phyloP scores from a whole-genome alignment of 805 yeast genomes.

The Nakazawaea laoshanensis region DNA sequence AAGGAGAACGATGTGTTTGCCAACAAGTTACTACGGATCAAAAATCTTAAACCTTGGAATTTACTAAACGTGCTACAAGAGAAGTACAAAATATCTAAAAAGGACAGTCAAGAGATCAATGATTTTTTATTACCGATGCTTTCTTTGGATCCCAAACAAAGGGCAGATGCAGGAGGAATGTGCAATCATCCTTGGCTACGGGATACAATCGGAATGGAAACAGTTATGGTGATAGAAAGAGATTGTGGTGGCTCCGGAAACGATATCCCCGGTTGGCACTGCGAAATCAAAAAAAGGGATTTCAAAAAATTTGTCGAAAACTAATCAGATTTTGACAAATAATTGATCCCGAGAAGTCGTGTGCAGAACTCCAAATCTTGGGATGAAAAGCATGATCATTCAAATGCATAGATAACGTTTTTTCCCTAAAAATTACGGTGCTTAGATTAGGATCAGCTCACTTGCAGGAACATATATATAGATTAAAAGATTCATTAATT shows the following conservation, averaged over 20 bases:
- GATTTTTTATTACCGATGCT: conserved; percentile 84
- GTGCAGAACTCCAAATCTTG: too few relatives aligned
- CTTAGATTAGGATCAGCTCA: too few relatives aligned
- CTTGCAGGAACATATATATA: too few relatives aligned
- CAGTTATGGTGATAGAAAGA: conserved; percentile 55
- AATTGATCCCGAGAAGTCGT: too few relatives aligned
- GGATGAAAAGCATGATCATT: too few relatives aligned
- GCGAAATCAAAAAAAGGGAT: conserved; percentile 37
- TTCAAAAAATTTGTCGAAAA: neutral
- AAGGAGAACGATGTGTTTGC: neutral
- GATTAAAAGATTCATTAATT: too few relatives aligned
- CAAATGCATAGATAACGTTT: too few relatives aligned
- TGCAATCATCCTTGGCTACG: conserved; percentile 79
- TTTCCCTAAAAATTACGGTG: too few relatives aligned
- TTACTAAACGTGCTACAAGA: conserved; percentile 73
- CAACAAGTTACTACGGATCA: conserved; percentile 52
- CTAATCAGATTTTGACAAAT: too few relatives aligned
- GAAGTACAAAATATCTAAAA: conserved; percentile 66
- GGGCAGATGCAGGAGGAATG: conserved; percentile 97
- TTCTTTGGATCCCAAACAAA: conserved; percentile 59
- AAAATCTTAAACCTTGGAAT: conserved; percentile 85
- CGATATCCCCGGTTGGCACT: conserved; percentile 88
- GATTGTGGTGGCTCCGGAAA: conserved; percentile 74
- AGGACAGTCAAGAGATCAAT: conserved; percentile 64
- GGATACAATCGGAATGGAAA: conserved; percentile 72